These are phyloP conservation scores for Hypholoma sublateritium DNA, from an alignment of 768 basidiomycete genomes.

Conservation along the genomic window DNA sequence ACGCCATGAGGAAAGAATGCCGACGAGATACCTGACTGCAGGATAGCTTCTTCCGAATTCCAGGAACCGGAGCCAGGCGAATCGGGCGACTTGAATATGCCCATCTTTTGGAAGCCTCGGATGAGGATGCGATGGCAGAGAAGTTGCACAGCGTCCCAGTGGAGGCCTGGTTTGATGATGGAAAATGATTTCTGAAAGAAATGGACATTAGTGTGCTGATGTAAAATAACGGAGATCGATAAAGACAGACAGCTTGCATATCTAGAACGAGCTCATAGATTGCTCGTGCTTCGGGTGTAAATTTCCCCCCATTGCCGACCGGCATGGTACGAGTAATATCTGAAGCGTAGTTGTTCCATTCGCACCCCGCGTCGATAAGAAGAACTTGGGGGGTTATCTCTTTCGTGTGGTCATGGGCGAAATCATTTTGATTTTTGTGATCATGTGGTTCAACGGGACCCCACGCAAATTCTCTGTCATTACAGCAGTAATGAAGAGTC, in stretches of 20 bases:
- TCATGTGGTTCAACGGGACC: slow-evolving; percentile 64
- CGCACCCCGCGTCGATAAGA: slow-evolving; percentile 94
- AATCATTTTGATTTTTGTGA: slow-evolving; percentile 48
- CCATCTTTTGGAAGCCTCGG: slow-evolving; percentile 76
- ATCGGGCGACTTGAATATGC: slow-evolving; percentile 72
- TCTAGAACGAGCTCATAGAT: slow-evolving; percentile 87
- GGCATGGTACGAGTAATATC: slow-evolving; percentile 82
- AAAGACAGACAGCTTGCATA: slow-evolving; percentile 61
- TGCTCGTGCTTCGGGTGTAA: slow-evolving; percentile 74
- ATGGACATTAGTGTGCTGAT: neutral
- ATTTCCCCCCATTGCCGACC: slow-evolving; percentile 92
- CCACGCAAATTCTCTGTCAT: slow-evolving; percentile 85
- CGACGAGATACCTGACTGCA: slow-evolving; percentile 72
- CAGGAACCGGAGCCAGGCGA: slow-evolving; percentile 49
- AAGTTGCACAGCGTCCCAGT: slow-evolving; percentile 89
- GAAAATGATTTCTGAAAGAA: slow-evolving; percentile 61
- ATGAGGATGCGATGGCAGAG: slow-evolving; percentile 83
- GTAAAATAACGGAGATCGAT: slow-evolving; percentile 4
- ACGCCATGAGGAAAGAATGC: slow-evolving; percentile 96
- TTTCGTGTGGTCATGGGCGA: slow-evolving; percentile 41
- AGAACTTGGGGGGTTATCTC: slow-evolving; percentile 67
- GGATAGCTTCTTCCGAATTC: slow-evolving; percentile 67
- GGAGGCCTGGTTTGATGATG: slow-evolving; percentile 69
- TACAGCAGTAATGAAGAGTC: slow-evolving; percentile 94
- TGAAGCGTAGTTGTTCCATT: slow-evolving; percentile 59